Base-by-base conservation (phyloP, 2,329 filamentous ascomycete genomes). In the Apiospora arundinis region DNA sequence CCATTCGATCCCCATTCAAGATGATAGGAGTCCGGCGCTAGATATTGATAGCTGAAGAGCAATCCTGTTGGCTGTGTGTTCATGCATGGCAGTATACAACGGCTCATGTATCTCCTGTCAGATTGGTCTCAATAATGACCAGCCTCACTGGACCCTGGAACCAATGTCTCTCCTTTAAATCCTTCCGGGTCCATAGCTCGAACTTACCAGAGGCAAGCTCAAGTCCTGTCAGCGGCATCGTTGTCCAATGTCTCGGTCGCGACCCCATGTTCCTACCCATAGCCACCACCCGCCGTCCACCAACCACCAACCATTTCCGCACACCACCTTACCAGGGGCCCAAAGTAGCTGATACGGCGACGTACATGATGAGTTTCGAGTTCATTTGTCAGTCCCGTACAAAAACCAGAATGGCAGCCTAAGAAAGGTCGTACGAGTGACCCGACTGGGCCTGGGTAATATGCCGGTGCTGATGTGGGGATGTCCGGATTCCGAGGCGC, bases 391-490 rank as follows among this genome's bases (percentile, higher is more conserved):
- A 40, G n/a, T 63, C n/a, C 2, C 32, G 1, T 12, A n/a, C 14
- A 23, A 32, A 40, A 23, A 25, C 52, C 9, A 63, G 16, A 63
- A 40, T 6, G 18, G 18, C 21, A 3, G 45, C 45, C 45, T 48
- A 48, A 5, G 8, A n/a, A 5, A 48, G n/a, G 45, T 32, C 18
- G n/a, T 63, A 63, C 56, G 56, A 60, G 52, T 60, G 52, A 28
- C 18, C 52, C 52, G 16, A 21, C 52, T 37, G 28, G 52, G 56
- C 9, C 8, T 23, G 21, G 56, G n/a, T 63, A 63, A 63, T 40
- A 63, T 63, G 18, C 32, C 56, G 56, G 56, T 63, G 56, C 56
- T 63, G 56, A 40, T 63, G 32, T 63, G 56, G 56, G 56, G 56
- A 63, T 63, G 56, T 63, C 56, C 56, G 56, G 32, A n/a, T 63